Base-by-base conservation (phyloP, 2,329 filamentous ascomycete genomes). In the Coniochaeta ligniaria region DNA sequence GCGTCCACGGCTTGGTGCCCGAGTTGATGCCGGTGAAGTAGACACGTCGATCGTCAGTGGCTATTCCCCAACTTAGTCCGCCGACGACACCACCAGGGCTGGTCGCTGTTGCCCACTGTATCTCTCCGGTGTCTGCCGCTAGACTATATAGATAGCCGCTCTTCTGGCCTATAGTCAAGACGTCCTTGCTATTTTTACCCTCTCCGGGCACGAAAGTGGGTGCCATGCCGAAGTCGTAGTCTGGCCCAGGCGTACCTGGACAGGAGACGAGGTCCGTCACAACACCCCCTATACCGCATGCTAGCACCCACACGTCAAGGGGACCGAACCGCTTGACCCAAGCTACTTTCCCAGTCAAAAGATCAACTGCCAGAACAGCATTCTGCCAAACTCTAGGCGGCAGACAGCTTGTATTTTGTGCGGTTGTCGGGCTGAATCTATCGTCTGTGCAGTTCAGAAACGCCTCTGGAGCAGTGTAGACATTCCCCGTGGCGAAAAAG, bases 1-100 rank as follows among this genome's bases (percentile, higher is more conserved):
- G 60, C 36, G 56, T 22, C 59, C 60, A 66, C 1, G 31, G 22
- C n/a, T 17, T 24, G 8, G 58, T 22, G 14, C 12, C 6, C 20
- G 59, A 65, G 64, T 72, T 72, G 47, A 66, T 64, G 11, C 58
- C 64, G 6, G 66, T 67, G 65, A 68, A 74, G 62, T 72, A 74
- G 1, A 70, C 67, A 11, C 60, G 41, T 12, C 24, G 60, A 55
- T 69, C 66, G 59, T 73, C 72, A 1, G 66, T 69, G 22, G 72
- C 69, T 31, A 73, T 60, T 9, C 70, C 72, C 71, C 71, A 74
- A 11, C 61, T 68, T 54, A 74, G 57, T 2, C 70, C 72, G 1
- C 70, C 72, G 6, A 22, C 57, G n/a, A 50, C 4, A 17, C 66
- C 66, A 17, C 57, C 65, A 12, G 71, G 71, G n/a, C 65, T 64